These are phyloP conservation scores for Zygoascus tannicola DNA, from an alignment of 805 yeast genomes.

Conservation along the genomic window DNA sequence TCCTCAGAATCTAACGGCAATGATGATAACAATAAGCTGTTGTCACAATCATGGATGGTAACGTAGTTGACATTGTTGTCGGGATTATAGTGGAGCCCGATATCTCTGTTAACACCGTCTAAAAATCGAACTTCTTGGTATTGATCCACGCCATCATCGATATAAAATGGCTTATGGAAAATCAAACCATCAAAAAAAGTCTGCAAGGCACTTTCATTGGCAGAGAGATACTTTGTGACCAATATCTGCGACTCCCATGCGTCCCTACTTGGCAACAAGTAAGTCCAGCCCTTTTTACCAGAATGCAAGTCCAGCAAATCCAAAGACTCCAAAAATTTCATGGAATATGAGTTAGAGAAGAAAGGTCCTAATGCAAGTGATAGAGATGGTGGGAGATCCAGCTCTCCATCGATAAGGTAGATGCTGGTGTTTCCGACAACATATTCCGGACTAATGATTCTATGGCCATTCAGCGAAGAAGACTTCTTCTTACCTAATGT, in stretches of 20 bases:
- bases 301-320: slow-evolving; percentile 35
- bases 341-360: slow-evolving; percentile 54
- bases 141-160: slow-evolving; percentile 38
- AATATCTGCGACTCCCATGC: slow-evolving; percentile 63
- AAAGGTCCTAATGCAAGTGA: slow-evolving; percentile 57
- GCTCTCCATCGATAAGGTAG: slow-evolving; percentile 50
- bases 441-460: slow-evolving; percentile 37
- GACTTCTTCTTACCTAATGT: slow-evolving; percentile 25
- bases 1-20: slow-evolving; percentile 40
- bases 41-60: slow-evolving; percentile 3
- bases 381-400: slow-evolving; percentile 55
- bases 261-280: slow-evolving; percentile 66
- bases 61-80: slow-evolving; percentile 20
- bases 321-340: slow-evolving; percentile 46
- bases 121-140: slow-evolving; percentile 16
- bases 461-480: slow-evolving; percentile 46
- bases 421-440: slow-evolving; percentile 57
- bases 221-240: slow-evolving; percentile 47
- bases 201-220: slow-evolving; percentile 43
- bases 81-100: slow-evolving; percentile 6
- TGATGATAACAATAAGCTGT: neutral
- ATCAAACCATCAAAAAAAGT: slow-evolving; percentile 48
- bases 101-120: slow-evolving; percentile 15
- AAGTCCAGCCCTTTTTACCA: slow-evolving; percentile 53
- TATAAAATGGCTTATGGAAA: slow-evolving; percentile 55